A percentile compares a stretch with the other conserved stretches of the same genome.
phyloP scores from a whole-genome alignment of 116 monocot genomes.

The Posidonia oceanica region DNA sequence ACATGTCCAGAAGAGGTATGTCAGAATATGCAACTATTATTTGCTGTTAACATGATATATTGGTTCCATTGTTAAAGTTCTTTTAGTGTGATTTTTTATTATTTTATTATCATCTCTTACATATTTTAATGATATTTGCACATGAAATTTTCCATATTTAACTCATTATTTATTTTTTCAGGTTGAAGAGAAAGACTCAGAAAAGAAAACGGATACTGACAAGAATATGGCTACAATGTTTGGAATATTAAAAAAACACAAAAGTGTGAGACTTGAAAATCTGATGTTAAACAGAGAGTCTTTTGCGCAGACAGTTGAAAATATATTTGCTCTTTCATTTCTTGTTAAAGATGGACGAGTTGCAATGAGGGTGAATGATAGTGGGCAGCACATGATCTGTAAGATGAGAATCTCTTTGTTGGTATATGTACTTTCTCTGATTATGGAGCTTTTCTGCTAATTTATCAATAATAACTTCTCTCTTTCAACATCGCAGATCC shows the following conservation, averaged over 20 bases:
- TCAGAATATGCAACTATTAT: not conserved
- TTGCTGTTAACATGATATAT: not conserved
- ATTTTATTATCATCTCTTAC: not conserved
- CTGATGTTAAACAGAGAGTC: conserved; percentile 68
- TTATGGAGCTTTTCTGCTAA: not conserved
- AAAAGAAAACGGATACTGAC: conserved; percentile 70
- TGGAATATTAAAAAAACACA: conserved; percentile 58
- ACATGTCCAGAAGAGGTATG: conserved; percentile 65
- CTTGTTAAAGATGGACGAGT: conserved; percentile 93
- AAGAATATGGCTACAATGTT: conserved; percentile 86
- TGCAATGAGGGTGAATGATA: conserved; percentile 44
- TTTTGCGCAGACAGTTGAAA: conserved; percentile 95
- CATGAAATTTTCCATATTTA: not conserved
- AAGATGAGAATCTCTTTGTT: conserved; percentile 16
- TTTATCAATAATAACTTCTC: not conserved
- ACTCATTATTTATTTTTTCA: conserved; percentile 15
- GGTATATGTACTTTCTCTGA: not conserved
- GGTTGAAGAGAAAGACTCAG: conserved; percentile 38
- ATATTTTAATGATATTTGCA: not conserved
- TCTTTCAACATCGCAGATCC: conserved; percentile 33
- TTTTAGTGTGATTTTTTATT: not conserved
- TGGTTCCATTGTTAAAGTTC: not conserved
- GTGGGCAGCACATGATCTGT: conserved; percentile 67
- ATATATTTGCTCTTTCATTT: conserved; percentile 90
- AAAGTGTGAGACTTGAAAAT: conserved; percentile 48